phyloP scores from a whole-genome alignment of 2,329 filamentous ascomycete genomes.

The Colletotrichum musae region DNA sequence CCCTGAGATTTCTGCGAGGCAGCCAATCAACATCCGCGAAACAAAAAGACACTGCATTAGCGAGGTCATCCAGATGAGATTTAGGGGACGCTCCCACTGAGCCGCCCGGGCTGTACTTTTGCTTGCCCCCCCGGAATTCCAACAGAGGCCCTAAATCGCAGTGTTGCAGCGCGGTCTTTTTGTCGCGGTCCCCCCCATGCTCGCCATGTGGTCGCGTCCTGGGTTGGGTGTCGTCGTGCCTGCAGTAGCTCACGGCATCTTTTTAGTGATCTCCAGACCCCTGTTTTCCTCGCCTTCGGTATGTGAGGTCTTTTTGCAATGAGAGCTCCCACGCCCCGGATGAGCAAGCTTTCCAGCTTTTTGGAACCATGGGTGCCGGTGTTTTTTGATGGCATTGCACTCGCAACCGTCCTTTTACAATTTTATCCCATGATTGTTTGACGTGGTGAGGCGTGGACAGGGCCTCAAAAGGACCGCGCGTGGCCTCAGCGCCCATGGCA shows the following conservation, averaged over 20 bases:
- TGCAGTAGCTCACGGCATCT: too few relatives aligned
- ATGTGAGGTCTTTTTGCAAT: background rate
- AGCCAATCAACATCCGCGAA: background rate
- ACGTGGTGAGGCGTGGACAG: background rate
- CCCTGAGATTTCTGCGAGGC: background rate
- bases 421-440: background rate
- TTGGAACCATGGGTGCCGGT: too few relatives aligned
- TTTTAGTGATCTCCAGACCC: too few relatives aligned
- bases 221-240: too few relatives aligned
- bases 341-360: too few relatives aligned
- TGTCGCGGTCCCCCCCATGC: background rate
- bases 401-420: background rate
- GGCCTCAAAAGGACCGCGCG: slow-evolving; percentile 10
- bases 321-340: too few relatives aligned
- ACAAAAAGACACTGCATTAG: slow-evolving; percentile 16
- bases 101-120: too few relatives aligned
- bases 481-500: background rate
- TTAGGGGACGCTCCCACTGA: background rate
- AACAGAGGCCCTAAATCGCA: too few relatives aligned
- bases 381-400: too few relatives aligned
- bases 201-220: background rate
- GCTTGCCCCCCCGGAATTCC: too few relatives aligned
- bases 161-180: slow-evolving; percentile 7
- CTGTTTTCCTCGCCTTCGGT: background rate
- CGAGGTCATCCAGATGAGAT: background rate